phyloP scores from a whole-genome alignment of 2,329 filamentous ascomycete species.

The Alternaria solani region DNA sequence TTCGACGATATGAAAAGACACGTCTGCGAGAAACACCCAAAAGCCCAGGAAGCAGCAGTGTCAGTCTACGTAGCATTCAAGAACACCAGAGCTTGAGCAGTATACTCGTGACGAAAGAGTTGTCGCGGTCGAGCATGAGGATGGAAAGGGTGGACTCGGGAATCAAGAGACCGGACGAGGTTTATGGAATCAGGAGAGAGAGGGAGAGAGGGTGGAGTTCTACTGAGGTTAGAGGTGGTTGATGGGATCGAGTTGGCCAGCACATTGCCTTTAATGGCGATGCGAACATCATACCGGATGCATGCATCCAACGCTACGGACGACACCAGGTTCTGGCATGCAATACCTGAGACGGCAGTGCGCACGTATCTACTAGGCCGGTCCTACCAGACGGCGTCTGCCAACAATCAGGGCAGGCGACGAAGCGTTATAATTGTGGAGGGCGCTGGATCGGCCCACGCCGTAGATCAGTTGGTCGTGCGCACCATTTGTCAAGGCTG shows the following conservation, averaged over 20 bases:
- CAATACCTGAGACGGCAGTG: neutral
- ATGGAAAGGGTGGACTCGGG: conserved; percentile 21
- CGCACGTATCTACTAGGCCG: neutral
- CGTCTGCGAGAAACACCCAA: conserved; percentile 28
- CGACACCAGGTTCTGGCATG: neutral
- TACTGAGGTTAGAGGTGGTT: conserved; percentile 26
- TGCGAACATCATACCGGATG: neutral
- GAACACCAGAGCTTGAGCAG: conserved; percentile 32
- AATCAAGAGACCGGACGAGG: conserved; percentile 18
- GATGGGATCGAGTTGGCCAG: conserved; percentile 7
- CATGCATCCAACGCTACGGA: neutral
- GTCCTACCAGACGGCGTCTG: neutral
- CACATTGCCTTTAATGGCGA: neutral
- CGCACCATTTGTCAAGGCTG: neutral
- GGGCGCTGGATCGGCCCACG: neutral
- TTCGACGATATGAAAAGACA: conserved; percentile 31
- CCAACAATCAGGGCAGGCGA: neutral
- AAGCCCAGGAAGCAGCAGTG: conserved; percentile 8
- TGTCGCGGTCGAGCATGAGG: conserved; percentile 30
- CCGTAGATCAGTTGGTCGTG: neutral
- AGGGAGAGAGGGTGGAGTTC: conserved; percentile 29
- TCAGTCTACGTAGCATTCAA: conserved; percentile 20
- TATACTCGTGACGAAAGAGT: conserved; percentile 34
- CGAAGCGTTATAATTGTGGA: neutral
- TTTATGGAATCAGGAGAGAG: conserved; percentile 14